Base-by-base conservation (phyloP, 1,139 yeast genomes). In the Suhomyces guaymorum region DNA sequence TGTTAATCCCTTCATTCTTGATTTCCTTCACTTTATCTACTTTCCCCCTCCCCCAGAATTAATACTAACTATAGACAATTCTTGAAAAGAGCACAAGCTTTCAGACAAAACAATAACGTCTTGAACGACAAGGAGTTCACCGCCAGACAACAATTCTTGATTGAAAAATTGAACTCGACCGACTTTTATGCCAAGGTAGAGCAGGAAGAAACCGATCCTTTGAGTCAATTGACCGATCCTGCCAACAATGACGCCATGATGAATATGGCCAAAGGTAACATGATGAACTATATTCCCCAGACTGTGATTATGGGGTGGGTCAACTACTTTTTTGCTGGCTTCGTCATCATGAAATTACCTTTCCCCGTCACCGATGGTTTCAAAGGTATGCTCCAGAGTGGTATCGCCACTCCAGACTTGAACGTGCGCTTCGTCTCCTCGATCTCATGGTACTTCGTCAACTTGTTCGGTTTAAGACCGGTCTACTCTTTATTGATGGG, bases 261-360 rank as follows among this genome's bases (percentile, higher is more conserved):
- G 75, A 74, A 72, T 36, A 82, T 87, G 82, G 78, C 90, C 38
- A 87, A 87, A 55, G 82, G 83, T 4, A 90, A 88, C 52, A 66
- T 88, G 49, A 80, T 90, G 57, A 86, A 80, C 59, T 87, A 82
- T 55, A 77, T 89, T 13, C 97, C 97, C 1, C 97, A 92, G 61
- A 88, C 97, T 0, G 59, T 89, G 30, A 83, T 90, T 49, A 90
- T 92, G 97, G 90, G 90, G 48, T 92, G 97, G 96, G 92, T 90
- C 46, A 88, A 88, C 56, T 87, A 82, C 50, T 88, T 92, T 63
- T 92, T 89, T 58, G 89, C 94, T 7, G 97, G 97, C 1, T 88
- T 89, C 51, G 84, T 92, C 14, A 76, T 90, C 32, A 86, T 70
- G 75, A 68, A 66, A 46, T 55, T 69, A 24, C 75, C 75, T 4